Evolutionary conservation across 768 basidiomycete genomes (phyloP).

Genomic region (Scleroderma citrinum): DNA sequence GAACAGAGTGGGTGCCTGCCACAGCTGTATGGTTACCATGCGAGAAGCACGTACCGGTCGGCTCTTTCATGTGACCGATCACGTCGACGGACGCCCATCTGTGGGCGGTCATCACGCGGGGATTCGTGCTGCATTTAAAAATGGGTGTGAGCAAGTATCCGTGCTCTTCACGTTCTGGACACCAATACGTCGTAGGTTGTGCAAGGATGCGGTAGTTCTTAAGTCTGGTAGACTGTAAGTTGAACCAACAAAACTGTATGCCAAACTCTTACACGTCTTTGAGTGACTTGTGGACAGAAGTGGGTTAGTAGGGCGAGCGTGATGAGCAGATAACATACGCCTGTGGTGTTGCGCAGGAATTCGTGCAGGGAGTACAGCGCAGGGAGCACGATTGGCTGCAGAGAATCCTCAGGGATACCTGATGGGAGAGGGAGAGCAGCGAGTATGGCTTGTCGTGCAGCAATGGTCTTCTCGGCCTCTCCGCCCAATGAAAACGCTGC

Average conservation of each 20-base stretch:
- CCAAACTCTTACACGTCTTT: conserved; percentile 48
- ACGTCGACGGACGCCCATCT: conserved; percentile 67
- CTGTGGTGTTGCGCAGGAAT: conserved; percentile 52
- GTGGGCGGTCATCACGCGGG: conserved; percentile 69
- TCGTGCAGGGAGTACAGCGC: conserved; percentile 61
- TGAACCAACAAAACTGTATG: no score
- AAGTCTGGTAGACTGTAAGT: conserved; percentile 39
- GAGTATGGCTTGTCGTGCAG: conserved; percentile 50
- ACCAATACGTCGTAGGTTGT: conserved; percentile 68
- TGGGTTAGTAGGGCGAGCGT: conserved; percentile 3
- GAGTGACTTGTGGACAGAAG: conserved; percentile 37
- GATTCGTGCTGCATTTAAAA: conserved; percentile 78
- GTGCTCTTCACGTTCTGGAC: conserved; percentile 76
- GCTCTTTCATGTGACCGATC: conserved; percentile 49
- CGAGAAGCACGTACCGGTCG: conserved; percentile 44
- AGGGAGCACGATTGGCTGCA: conserved; percentile 67
- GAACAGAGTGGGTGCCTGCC: background rate
- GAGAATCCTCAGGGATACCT: conserved; percentile 56
- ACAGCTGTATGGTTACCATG: background rate
- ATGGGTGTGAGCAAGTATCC: conserved; percentile 69
- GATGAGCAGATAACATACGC: conserved; percentile 36
- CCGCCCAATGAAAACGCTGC: background rate
- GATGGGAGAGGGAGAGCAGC: conserved; percentile 58
- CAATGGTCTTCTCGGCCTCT: conserved; percentile 37
- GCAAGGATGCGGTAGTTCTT: conserved; percentile 63